Conservation (phyloP, 2,329 filamentous ascomycete genomes). For the Remersonia thermophila region DNA sequence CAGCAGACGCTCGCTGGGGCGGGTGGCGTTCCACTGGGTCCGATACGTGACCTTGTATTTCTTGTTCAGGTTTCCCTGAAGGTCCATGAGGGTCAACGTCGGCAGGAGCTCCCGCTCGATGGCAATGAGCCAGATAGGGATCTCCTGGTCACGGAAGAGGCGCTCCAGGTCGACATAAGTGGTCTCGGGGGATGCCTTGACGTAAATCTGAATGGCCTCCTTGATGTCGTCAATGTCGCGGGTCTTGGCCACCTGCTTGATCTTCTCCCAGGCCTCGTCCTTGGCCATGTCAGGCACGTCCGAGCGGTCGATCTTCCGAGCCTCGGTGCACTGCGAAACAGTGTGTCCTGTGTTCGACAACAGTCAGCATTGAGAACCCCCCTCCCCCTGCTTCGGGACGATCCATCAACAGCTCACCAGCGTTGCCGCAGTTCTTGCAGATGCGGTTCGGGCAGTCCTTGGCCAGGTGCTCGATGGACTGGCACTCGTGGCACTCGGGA, state of each 20-base stretch:
- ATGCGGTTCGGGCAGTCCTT: conserved; percentile 38
- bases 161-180: conserved; percentile 51
- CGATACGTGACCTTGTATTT: conserved; percentile 54
- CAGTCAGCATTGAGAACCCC: conserved; percentile 8
- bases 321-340: conserved; percentile 42
- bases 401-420: conserved; percentile 39
- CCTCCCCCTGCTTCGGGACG: not conserved
- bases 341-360: conserved; percentile 36
- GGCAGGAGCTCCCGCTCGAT: conserved; percentile 42
- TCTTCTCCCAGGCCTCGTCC: conserved; percentile 46
- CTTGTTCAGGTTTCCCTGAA: conserved; percentile 55
- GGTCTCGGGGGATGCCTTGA: conserved; percentile 45
- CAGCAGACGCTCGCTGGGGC: conserved; percentile 43
- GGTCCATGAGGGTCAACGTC: conserved; percentile 58
- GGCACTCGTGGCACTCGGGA: conserved; percentile 34
- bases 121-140: conserved; percentile 50
- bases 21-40: conserved; percentile 42
- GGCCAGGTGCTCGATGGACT: conserved; percentile 32
- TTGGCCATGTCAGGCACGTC: conserved; percentile 34
- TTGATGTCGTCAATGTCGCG: conserved; percentile 53
- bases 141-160: conserved; percentile 40
- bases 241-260: conserved; percentile 39
- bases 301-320: conserved; percentile 45
- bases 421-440: conserved; percentile 50
- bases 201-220: conserved; percentile 44